These are phyloP conservation scores for Hypsizygus marmoreus DNA, from an alignment of 768 basidiomycete species.

Conservation along the genomic window DNA sequence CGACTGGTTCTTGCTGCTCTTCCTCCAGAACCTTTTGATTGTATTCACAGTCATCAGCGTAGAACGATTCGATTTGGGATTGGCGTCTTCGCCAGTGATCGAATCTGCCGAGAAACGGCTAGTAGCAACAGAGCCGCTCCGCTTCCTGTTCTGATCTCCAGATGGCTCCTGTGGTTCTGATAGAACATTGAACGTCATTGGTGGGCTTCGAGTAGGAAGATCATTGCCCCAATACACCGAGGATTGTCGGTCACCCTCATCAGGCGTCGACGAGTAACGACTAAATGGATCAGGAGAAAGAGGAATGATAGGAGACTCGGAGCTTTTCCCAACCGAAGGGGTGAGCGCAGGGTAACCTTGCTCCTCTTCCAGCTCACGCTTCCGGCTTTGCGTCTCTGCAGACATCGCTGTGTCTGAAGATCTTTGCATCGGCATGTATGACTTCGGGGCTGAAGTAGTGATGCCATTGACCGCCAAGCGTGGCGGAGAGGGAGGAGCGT, in stretches of 20 bases:
- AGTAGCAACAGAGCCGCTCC: conserved; percentile 30
- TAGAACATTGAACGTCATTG: conserved; percentile 12
- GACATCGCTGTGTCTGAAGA: conserved; percentile 31
- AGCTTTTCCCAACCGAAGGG: conserved; percentile 19
- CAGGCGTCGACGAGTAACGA: conserved; percentile 58
- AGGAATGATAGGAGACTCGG: conserved; percentile 69
- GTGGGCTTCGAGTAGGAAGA: conserved; percentile 18
- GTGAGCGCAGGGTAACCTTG: conserved; percentile 47
- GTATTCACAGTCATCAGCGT: conserved; percentile 74
- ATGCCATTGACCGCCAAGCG: conserved; percentile 69
- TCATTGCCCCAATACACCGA: conserved; percentile 48
- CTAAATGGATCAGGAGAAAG: conserved; percentile 86
- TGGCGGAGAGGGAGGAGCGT: conserved; percentile 55
- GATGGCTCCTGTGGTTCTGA: conserved; percentile 9
- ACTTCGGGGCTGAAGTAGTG: conserved; percentile 59
- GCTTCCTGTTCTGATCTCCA: conserved; percentile 18
- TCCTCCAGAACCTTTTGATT: conserved; percentile 79
- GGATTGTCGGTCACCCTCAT: conserved; percentile 26
- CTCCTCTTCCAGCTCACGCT: conserved; percentile 53
- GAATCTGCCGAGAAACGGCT: conserved; percentile 85
- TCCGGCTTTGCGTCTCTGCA: conserved; percentile 48
- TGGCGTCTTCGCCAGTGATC: conserved; percentile 38
- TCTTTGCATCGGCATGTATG: conserved; percentile 30
- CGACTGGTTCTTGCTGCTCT: conserved; percentile 62
- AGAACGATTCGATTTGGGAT: conserved; percentile 37